Evolutionary conservation across 306 rosid genomes (phyloP), one percentile per base, ranked within the genome.

Genomic region (Cicer judaicum): DNA sequence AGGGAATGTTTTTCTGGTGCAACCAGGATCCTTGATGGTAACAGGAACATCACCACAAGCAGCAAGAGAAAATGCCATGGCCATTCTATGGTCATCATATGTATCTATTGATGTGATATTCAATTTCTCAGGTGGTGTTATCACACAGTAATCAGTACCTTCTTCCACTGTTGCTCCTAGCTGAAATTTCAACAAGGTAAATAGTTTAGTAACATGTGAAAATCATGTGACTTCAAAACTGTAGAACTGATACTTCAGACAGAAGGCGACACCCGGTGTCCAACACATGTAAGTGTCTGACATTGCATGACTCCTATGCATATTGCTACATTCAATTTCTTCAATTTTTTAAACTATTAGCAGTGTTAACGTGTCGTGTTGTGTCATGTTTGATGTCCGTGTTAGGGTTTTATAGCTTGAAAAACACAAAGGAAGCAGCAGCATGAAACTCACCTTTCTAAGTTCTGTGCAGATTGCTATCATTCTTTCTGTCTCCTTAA

Each of bases 401-500:
- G 34, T 24, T 24, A 24, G 34, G 34, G 34, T 3, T 24, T 24
- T 3, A 2, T 24, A 24, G 34, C 24, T 49, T 24, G 38, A 75
- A 56, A 78, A 67, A 36, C 65, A 64, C 7, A 15, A n/a, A n/a
- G 66, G 49, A 60, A 78, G 60, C 48, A 53, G 13, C 68, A 39
- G 44, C 71, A 11, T 7, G 4, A 64, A 48, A 79, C 87, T 66
- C 49, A 89, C 99, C 97, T 95, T 95, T 64, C 96, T 87, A 70
- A 95, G 99, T 81, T 95, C 99, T 39, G 99, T 95, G 96, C 99
- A 95, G 79, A 95, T 81, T 75, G 99, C 99, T 59, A 95, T 87
- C 99, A 95, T 95, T 81, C 99, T 86, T 82, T 95, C 99, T 34
- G 99, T 95, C 81, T 92, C 99, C 86, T 95, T 95, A 38, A 95